These are phyloP conservation scores for Draba incana DNA, from an alignment of 345 rosid genomes.

Conservation along the genomic window DNA sequence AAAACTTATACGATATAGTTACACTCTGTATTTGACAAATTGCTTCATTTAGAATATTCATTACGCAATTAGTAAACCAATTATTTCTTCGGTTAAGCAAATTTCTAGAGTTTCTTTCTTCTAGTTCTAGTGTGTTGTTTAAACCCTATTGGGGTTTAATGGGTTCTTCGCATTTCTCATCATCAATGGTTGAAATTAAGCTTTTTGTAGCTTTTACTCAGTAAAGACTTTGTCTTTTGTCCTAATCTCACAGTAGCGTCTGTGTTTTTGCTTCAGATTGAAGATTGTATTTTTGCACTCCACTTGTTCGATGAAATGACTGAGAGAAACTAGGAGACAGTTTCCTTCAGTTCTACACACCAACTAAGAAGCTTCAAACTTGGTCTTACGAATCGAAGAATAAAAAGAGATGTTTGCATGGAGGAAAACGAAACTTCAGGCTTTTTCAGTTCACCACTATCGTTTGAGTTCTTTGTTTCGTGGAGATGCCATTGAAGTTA, in stretches of 20 bases:
- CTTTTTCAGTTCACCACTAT: slow-evolving; percentile 23
- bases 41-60: no score
- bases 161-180: background rate
- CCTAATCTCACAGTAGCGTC: background rate
- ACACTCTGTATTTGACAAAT: no score
- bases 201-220: background rate
- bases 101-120: background rate
- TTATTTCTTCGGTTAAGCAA: background rate
- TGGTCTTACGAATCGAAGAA: background rate
- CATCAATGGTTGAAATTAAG: slow-evolving; percentile 2
- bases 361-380: background rate
- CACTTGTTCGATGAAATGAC: slow-evolving; percentile 38
- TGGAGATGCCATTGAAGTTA: slow-evolving; percentile 30
- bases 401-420: slow-evolving; percentile 18
- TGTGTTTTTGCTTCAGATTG: background rate
- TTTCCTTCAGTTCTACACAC: background rate
- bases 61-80: no score
- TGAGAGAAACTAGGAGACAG: slow-evolving; percentile 12
- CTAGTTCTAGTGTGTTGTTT: background rate
- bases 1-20: no score
- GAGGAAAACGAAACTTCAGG: slow-evolving; percentile 29
- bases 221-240: background rate
- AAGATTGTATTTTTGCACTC: background rate
- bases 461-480: slow-evolving; percentile 34
- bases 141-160: background rate